Base-by-base conservation (phyloP, 2,329 filamentous ascomycete genomes). In the Clarireedia hainanense region DNA sequence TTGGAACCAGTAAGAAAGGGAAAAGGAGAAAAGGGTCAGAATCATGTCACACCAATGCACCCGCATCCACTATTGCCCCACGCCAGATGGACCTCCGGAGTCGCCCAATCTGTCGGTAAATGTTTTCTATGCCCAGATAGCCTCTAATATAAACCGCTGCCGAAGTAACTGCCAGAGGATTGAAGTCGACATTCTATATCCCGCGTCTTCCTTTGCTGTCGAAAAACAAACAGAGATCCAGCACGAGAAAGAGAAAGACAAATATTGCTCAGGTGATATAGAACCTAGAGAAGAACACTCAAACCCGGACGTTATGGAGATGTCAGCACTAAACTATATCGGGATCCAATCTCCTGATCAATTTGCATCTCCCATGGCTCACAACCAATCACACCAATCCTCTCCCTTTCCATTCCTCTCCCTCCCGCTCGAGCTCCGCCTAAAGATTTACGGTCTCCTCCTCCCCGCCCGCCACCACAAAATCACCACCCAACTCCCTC, bases 351-450 rank as follows among this genome's bases (percentile, higher is more conserved):
- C 51, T 48, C 51, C 48, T 49, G 51, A 54, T 4, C 10, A 12
- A 34, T 12, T 12, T 12, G 30, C 15, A 27, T 15, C 5, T 14
- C 6, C 47, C 15, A 14, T 37, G 42, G 15, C 15, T 20, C 46
- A 47, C 26, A 12, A 30, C 10, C 23, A n/a, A 49, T 23, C 7
- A 20, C 14, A 14, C 4, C 23, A 36, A 37, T n/a, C 42, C n/a
- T 12, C 15, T 14, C 24, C 26, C 4, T 65, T 65, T 46, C 57
- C 54, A 9, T 64, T 68, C 55, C 54, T 68, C 10, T 56, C 56
- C 37, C 56, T 68, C 5, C 66, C 66, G 1, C 40, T 64, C 1
- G 66, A 67, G 52, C 50, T 67, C n/a, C 63, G 66, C 3, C 58
- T 67, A 0, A 64, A 65, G 51, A 64, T 68, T 26, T 67, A 67